Base-by-base conservation (phyloP, 495 filamentous ascomycete genomes). In the Daldinia childiae region DNA sequence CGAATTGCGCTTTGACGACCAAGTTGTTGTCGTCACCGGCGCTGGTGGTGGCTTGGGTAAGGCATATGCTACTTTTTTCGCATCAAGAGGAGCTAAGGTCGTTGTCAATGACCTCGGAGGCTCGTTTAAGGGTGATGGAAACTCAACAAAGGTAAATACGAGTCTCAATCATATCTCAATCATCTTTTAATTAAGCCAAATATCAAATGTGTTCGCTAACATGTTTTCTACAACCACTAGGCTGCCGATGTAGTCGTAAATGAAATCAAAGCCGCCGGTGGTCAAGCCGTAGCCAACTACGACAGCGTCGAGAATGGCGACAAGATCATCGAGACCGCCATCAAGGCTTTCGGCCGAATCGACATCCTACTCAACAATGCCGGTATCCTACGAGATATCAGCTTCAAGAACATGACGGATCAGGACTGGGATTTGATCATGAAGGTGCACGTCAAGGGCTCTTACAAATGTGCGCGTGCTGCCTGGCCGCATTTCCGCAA, bases 381-480 rank as follows among this genome's bases (percentile, higher is more conserved):
- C 65, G 95, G 95, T 77, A 99, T 99, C 76, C 87, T 99, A 62
- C 91, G 95, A 64, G 95, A 99, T 85, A 78, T 99, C 76, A 93
- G 91, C 85, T 98, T 99, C 84, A 97, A 97, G 89, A 99, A 99
- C 82, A 97, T 98, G 93, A 94, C 90, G 79, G 95, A 98, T 78
- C 79, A 89, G 78, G 96, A 99, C 80, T 99, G 96, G 95, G 96
- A 99, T 77, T 82, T 98, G 67, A 90, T 98, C 78, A 90, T 94
- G 78, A 90, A 88, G 78, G 95, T 99, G 51, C 95, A 99, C 82
- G 92, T 98, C 65, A 93, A 91, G 81, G 95, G 95, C 74, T 90
- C 93, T 73, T 99, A 97, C 86, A 98, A 98, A 91, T 97, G 94
- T 79, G 90, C 96, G 50, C 89, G 91, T 81, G 96, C 95, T 66